Percentiles rank a stretch among this genome's conserved stretches.
Conservation (phyloP, 345 rosid genomes). For the Citrus hindsii region DNA sequence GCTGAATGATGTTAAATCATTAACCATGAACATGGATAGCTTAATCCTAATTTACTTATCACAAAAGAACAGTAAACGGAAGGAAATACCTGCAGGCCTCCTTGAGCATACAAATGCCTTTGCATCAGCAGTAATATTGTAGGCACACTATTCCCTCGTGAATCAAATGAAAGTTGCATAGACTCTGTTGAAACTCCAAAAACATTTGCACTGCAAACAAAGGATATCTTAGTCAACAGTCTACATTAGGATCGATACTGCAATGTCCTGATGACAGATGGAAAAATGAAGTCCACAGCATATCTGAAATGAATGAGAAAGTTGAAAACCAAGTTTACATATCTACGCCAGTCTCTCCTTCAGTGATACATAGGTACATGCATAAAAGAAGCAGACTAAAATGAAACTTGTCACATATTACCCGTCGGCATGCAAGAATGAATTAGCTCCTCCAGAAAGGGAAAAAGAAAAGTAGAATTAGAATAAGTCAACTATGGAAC, state of each 20-base stretch:
- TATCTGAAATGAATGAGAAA: neutral
- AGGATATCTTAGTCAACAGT: slow-evolving; percentile 2
- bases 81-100: slow-evolving; percentile 68
- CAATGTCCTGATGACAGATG: neutral
- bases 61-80: neutral
- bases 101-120: slow-evolving; percentile 73
- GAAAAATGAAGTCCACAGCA: neutral
- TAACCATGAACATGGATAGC: neutral
- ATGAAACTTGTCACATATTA: neutral
- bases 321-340: neutral
- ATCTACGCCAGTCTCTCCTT: neutral
- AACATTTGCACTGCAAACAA: slow-evolving; percentile 70
- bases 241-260: neutral
- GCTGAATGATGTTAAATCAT: neutral
- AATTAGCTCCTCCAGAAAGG: neutral
- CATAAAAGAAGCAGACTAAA: neutral
- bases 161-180: slow-evolving; percentile 91
- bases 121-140: slow-evolving; percentile 84
- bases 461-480: neutral
- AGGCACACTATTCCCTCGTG: slow-evolving; percentile 94
- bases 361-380: neutral
- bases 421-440: neutral
- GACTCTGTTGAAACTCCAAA: slow-evolving; percentile 97
- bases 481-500: neutral
- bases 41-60: slow-evolving; percentile 3